Evolutionary conservation across 2,329 filamentous ascomycete species (phyloP), one percentile per base, ranked within the genome.

Genomic region (Xylariomycetidae sp.): DNA sequence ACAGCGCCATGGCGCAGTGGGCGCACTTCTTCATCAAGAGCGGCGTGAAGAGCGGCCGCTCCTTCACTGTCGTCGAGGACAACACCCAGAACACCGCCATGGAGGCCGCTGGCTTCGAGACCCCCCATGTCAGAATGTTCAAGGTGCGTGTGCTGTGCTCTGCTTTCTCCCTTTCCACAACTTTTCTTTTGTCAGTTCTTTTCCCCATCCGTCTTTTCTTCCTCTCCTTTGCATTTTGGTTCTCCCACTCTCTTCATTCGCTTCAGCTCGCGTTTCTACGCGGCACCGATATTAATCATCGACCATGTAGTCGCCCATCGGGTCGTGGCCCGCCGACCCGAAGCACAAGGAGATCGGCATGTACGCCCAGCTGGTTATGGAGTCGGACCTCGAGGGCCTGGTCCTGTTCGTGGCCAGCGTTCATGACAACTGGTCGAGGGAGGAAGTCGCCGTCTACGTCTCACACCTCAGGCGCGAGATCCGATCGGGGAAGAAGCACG

Each of bases 251-350:
- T n/a, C n/a, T n/a, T n/a, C n/a, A n/a, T n/a, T n/a, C n/a, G n/a
- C n/a, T n/a, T n/a, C n/a, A n/a, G n/a, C n/a, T n/a, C n/a, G n/a
- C n/a, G n/a, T n/a, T n/a, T n/a, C n/a, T n/a, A n/a, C n/a, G n/a
- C n/a, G n/a, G n/a, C n/a, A n/a, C n/a, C n/a, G n/a, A n/a, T n/a
- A n/a, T n/a, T n/a, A n/a, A n/a, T n/a, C n/a, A n/a, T n/a, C n/a
- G n/a, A n/a, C n/a, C n/a, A n/a, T n/a, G n/a, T n/a, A 63, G 51
- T 50, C 58, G 32, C 64, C 63, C 0, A 46, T 63, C 9, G 63
- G 63, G 3, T 41, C 48, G 5, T 71, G 67, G 67, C 51, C 66
- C 2, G 61, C 57, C 31, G 59, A 65, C 13, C 41, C 50, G 0
- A 49, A 49, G 9, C 43, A 48, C 6, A 58, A 58, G 33, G 56